Conservation (phyloP, 1,139 yeast genomes). For the Pichia sp. region DNA sequence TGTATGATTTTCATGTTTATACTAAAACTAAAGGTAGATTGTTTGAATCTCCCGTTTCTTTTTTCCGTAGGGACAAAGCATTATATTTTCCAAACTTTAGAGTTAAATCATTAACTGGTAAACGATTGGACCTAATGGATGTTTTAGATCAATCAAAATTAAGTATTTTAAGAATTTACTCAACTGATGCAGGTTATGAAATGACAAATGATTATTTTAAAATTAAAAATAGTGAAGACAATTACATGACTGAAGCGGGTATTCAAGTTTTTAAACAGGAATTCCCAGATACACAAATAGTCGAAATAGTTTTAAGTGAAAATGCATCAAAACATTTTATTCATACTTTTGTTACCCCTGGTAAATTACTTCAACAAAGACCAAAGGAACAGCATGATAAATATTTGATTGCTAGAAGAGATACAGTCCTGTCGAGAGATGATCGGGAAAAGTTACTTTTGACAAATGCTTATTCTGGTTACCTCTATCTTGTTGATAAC, state of each 20-base stretch:
- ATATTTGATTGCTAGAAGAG: slow-evolving; percentile 61
- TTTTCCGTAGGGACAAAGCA: slow-evolving; percentile 68
- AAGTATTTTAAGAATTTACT: slow-evolving; percentile 58
- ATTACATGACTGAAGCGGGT: slow-evolving; percentile 34
- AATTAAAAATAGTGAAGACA: slow-evolving; percentile 33
- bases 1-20: slow-evolving; percentile 75
- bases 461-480: slow-evolving; percentile 78
- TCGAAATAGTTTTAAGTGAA: slow-evolving; percentile 71
- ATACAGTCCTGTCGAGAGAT: slow-evolving; percentile 47
- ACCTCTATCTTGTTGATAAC: slow-evolving; percentile 68
- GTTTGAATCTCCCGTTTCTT: slow-evolving; percentile 72
- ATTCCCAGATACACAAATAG: slow-evolving; percentile 55
- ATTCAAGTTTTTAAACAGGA: slow-evolving; percentile 28
- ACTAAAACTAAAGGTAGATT: slow-evolving; percentile 78
- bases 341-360: slow-evolving; percentile 38
- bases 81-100: slow-evolving; percentile 78
- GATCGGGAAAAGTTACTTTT: slow-evolving; percentile 57
- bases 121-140: slow-evolving; percentile 38
- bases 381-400: slow-evolving; percentile 48
- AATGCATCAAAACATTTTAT: slow-evolving; percentile 60
- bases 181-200: slow-evolving; percentile 67
- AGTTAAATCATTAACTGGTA: slow-evolving; percentile 47
- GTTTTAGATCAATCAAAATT: slow-evolving; percentile 42
- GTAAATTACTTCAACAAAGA: slow-evolving; percentile 19
- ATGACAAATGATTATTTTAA: slow-evolving; percentile 59